phyloP scores from a whole-genome alignment of 2,329 filamentous ascomycete species.

The Alternaria sp. region DNA sequence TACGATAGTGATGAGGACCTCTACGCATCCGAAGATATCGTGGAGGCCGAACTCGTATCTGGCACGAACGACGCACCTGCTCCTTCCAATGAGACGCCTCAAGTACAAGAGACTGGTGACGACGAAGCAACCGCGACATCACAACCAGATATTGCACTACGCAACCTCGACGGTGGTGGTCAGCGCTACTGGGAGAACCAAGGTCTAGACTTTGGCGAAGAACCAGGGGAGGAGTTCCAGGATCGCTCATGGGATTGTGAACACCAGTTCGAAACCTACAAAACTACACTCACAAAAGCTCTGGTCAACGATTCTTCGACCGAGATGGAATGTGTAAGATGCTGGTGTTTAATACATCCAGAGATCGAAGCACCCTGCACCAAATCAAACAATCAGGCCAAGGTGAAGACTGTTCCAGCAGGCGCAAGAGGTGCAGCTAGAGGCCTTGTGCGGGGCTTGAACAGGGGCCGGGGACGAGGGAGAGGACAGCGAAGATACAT shows the following conservation, averaged over 20 bases:
- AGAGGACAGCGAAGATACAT: constrained; percentile 10
- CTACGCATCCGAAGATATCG: constrained; percentile 25
- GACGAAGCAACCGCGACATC: not conserved
- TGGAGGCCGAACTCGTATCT: constrained; percentile 20
- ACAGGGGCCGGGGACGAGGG: constrained; percentile 4
- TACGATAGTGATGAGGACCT: constrained; percentile 36
- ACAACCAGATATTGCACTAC: constrained; percentile 9
- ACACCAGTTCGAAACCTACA: constrained; percentile 34
- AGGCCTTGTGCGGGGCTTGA: constrained; percentile 1
- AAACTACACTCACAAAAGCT: constrained; percentile 25
- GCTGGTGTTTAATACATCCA: constrained; percentile 40
- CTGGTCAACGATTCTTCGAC: constrained; percentile 14
- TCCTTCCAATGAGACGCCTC: not conserved
- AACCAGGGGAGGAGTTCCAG: constrained; percentile 42
- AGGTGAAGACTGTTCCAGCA: not conserved
- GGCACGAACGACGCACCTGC: not conserved
- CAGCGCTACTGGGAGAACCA: constrained; percentile 42
- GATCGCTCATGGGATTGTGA: constrained; percentile 39
- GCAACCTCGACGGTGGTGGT: constrained; percentile 50
- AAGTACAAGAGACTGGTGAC: not conserved
- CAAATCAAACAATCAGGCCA: not conserved
- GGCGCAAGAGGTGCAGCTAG: constrained; percentile 1
- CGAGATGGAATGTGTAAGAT: constrained; percentile 43
- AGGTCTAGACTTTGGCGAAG: constrained; percentile 48
- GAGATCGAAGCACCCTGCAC: constrained; percentile 25